Evolutionary conservation across 257 asterid genomes (phyloP).

Genomic region (Anisodus acutangulus): DNA sequence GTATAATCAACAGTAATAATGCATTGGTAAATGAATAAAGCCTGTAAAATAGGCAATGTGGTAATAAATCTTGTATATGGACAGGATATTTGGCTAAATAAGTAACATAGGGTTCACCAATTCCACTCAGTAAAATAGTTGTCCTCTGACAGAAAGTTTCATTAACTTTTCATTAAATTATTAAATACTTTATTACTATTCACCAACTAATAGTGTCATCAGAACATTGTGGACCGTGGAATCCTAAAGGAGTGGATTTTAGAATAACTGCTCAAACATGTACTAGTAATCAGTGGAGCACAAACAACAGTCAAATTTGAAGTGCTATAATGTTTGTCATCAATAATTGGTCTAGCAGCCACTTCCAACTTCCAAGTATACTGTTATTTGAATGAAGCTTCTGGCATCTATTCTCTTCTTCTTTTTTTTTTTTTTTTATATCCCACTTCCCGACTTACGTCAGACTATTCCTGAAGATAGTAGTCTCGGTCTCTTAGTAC

Average conservation of each 20-base stretch:
- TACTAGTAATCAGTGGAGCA: conserved; percentile 15
- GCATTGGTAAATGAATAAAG: conserved; percentile 28
- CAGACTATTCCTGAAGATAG: too few species aligned
- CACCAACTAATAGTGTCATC: neutral
- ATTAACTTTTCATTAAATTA: neutral
- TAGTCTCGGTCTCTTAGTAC: too few species aligned
- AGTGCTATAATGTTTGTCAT: neutral
- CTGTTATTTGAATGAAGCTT: conserved; percentile 9
- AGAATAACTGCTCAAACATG: neutral
- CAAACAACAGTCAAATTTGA: conserved; percentile 13
- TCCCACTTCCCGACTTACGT: too few species aligned
- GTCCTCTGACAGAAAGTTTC: neutral
- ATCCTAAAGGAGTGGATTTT: neutral
- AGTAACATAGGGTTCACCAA: conserved; percentile 4
- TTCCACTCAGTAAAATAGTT: neutral
- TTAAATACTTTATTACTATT: conserved; percentile 7
- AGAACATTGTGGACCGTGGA: neutral
- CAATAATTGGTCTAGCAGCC: conserved; percentile 4
- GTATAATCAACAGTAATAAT: neutral
- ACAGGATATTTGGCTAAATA: conserved; percentile 30
- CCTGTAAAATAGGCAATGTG: conserved; percentile 29
- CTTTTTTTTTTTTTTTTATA: too few species aligned
- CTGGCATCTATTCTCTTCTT: neutral
- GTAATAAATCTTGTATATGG: conserved; percentile 23
- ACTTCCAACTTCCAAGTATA: neutral